These are phyloP conservation scores for Fusarium multiceps DNA, from an alignment of 2,329 filamentous ascomycete species.

Conservation along the genomic window DNA sequence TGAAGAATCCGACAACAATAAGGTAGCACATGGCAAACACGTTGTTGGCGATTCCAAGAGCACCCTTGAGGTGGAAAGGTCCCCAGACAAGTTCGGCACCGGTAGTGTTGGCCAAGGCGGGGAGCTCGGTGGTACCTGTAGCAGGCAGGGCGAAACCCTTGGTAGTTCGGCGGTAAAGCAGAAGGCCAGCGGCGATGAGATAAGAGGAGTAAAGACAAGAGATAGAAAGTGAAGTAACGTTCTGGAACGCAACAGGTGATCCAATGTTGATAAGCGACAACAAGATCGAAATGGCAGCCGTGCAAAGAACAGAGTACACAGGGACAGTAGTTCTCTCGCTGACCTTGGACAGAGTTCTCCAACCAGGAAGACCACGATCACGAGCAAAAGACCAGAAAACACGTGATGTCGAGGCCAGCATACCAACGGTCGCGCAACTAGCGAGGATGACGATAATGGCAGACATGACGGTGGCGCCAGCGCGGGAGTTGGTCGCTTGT, in stretches of 20 bases:
- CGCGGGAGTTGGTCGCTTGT: slow-evolving; percentile 60
- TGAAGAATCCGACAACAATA: slow-evolving; percentile 67
- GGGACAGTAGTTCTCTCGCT: slow-evolving; percentile 46
- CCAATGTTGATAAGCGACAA: slow-evolving; percentile 52
- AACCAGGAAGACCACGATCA: slow-evolving; percentile 49
- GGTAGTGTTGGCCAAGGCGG: slow-evolving; percentile 46
- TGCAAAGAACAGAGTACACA: slow-evolving; percentile 44
- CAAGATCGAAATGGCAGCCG: slow-evolving; percentile 45
- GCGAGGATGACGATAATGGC: slow-evolving; percentile 61
- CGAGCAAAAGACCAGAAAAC: slow-evolving; percentile 65
- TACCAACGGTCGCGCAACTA: slow-evolving; percentile 61
- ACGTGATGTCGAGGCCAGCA: slow-evolving; percentile 67
- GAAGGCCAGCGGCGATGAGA: slow-evolving; percentile 44
- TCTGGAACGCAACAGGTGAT: slow-evolving; percentile 46
- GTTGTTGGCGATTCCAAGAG: slow-evolving; percentile 65
- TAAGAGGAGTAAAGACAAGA: slow-evolving; percentile 49
- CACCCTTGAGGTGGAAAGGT: slow-evolving; percentile 64
- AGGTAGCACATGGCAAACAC: slow-evolving; percentile 64
- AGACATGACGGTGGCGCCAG: slow-evolving; percentile 62
- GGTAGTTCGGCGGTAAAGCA: slow-evolving; percentile 48
- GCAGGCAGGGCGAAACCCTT: slow-evolving; percentile 45
- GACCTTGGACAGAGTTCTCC: slow-evolving; percentile 45
- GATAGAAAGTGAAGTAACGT: slow-evolving; percentile 48
- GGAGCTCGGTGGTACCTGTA: slow-evolving; percentile 32
- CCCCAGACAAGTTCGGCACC: slow-evolving; percentile 60